These are phyloP conservation scores for Dactylella cylindrospora DNA, from an alignment of 2,329 filamentous ascomycete species.

Conservation along the genomic window DNA sequence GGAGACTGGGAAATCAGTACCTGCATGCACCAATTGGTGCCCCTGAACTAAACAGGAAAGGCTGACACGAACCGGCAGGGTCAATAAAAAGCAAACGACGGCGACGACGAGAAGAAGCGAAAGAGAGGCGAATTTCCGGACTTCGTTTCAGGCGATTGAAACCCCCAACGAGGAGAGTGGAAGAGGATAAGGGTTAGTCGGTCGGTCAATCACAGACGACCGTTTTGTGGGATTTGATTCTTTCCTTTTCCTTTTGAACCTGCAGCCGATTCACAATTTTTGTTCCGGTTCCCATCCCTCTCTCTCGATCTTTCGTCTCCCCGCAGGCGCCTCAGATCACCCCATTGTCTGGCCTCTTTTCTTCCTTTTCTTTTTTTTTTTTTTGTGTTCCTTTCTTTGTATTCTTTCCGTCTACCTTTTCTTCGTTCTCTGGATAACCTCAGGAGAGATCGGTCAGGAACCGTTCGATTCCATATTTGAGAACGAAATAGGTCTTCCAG, in stretches of 20 bases:
- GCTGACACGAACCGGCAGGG: conserved; percentile 27
- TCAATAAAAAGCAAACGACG: conserved; percentile 38
- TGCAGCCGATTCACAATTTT: conserved; percentile 15
- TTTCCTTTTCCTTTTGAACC: conserved; percentile 41
- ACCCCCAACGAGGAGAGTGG: conserved; percentile 27
- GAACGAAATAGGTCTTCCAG: conserved; percentile 27
- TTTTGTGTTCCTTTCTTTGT: conserved; percentile 7
- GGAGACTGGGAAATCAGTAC: conserved; percentile 17
- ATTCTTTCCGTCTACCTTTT: conserved; percentile 4
- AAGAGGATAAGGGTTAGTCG: conserved; percentile 42
- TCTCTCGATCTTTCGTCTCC: conserved; percentile 1
- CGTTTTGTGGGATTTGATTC: conserved; percentile 27
- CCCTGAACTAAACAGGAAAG: conserved; percentile 44
- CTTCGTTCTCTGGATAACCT: conserved; percentile 2
- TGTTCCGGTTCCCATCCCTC: conserved; percentile 7
- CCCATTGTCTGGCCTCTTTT: conserved; percentile 7
- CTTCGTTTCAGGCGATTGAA: conserved; percentile 31
- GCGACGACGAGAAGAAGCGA: conserved; percentile 39
- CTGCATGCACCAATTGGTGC: conserved; percentile 43
- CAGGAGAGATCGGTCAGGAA: conserved; percentile 31
- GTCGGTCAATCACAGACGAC: conserved; percentile 29
- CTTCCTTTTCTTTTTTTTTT: conserved; percentile 15
- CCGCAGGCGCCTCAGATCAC: conserved; percentile 15
- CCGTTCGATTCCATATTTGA: conserved; percentile 29
- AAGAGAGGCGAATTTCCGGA: conserved; percentile 31